Conservation (phyloP, 1,284 basidiomycete genomes). For the Coniferiporia weirii region DNA sequence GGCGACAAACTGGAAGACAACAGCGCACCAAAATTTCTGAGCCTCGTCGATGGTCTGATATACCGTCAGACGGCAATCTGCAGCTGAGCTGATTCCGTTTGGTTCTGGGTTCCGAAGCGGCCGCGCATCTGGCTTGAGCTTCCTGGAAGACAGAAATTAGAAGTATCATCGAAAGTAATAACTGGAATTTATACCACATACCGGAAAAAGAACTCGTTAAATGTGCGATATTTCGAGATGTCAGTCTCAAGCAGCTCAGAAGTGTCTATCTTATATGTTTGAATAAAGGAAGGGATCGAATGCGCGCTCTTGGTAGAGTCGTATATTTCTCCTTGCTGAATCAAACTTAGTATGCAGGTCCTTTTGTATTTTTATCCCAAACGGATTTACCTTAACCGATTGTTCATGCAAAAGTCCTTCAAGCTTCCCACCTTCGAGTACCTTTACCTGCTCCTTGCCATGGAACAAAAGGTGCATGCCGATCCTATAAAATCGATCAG, state of each 20-base stretch:
- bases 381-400: slow-evolving; percentile 48
- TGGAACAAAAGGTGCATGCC: slow-evolving; percentile 82
- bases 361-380: background rate
- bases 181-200: slow-evolving; percentile 13
- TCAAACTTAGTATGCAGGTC: background rate
- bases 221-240: slow-evolving; percentile 55
- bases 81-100: slow-evolving; percentile 54
- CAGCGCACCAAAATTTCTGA: slow-evolving; percentile 57
- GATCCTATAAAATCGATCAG: slow-evolving; percentile 31
- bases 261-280: slow-evolving; percentile 62
- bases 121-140: slow-evolving; percentile 59
- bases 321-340: slow-evolving; percentile 50
- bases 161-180: background rate
- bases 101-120: slow-evolving; percentile 60
- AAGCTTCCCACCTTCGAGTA: slow-evolving; percentile 51
- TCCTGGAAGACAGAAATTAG: slow-evolving; percentile 30
- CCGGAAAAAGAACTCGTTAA: slow-evolving; percentile 82
- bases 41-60: slow-evolving; percentile 59
- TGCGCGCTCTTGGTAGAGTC: slow-evolving; percentile 48
- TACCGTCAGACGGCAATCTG: slow-evolving; percentile 73
- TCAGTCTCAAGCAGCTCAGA: slow-evolving; percentile 66
- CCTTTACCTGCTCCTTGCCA: slow-evolving; percentile 45
- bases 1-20: background rate
- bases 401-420: slow-evolving; percentile 61
- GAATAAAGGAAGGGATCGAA: slow-evolving; percentile 68